These are phyloP conservation scores for Prunus salicina DNA, from an alignment of 306 rosid genomes.

Conservation along the genomic window DNA sequence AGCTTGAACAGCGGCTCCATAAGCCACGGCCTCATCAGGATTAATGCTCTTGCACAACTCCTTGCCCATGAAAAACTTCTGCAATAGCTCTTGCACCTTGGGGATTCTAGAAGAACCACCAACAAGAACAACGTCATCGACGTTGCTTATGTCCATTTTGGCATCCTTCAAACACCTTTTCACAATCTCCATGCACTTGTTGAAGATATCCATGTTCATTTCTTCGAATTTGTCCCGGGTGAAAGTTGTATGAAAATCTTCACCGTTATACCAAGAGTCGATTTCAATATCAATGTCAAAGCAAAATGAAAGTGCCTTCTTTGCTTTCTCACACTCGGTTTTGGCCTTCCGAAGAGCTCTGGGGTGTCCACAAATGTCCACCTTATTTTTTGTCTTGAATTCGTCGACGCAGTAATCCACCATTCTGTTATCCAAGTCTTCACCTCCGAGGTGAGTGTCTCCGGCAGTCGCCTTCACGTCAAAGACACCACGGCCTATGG, in stretches of 20 bases:
- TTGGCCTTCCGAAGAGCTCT: background rate
- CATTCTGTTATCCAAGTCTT: conserved; percentile 2
- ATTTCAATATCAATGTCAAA: background rate
- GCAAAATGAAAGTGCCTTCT: background rate
- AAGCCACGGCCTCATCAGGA: background rate
- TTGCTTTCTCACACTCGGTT: background rate
- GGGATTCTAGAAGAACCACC: background rate
- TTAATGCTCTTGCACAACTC: background rate
- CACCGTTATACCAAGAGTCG: background rate
- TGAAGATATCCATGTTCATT: background rate
- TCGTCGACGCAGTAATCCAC: background rate
- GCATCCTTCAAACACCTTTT: background rate
- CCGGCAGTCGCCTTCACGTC: background rate
- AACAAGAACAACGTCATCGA: too few species aligned
- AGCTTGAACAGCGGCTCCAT: conserved; percentile 9
- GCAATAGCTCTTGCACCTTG: background rate
- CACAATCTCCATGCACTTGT: background rate
- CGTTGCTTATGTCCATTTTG: too few species aligned
- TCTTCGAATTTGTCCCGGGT: background rate
- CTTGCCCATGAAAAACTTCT: background rate
- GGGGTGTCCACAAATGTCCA: background rate
- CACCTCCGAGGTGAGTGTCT: background rate
- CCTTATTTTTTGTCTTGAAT: background rate
- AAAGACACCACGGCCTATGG: background rate
- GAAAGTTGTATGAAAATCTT: background rate